Base-by-base conservation (phyloP, 2,329 filamentous ascomycete genomes). In the Orbilia ellipsospora region DNA sequence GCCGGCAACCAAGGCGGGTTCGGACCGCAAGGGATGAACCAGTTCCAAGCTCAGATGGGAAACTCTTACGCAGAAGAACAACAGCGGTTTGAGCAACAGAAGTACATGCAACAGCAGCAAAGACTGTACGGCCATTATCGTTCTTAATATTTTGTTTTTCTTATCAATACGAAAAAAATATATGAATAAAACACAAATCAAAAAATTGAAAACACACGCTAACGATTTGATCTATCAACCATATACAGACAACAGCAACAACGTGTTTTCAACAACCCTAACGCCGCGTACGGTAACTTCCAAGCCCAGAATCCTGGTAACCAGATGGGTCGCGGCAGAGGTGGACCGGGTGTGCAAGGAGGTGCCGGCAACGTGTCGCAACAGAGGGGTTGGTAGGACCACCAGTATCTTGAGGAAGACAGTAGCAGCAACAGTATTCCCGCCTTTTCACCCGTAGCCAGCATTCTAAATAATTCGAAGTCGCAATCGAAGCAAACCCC, bases 21-120 rank as follows among this genome's bases (percentile, higher is more conserved):
- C 61, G 66, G 62, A 13, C 59, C 57, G 18, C 72, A 75, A 40
- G 64, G 59, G 20, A 75, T 75, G 72, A 48, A 40, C n/a, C 72
- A 75, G 18, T 75, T 75, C 28, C 56, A 63, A 12, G 18, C 50
- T 7, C 64, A 69, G n/a, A 60, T 52, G 48, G 18, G 50, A 16
- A 61, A 52, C 26, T 50, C 72, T 1, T 75, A 75, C 42, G 72
- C 72, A 7, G 73, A 77, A 57, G 73, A 70, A 55, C 73, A 77
- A 42, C 73, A 77, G 61, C 54, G 73, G 8, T 77, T 72, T 50
- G 67, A 70, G 56, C 73, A 77, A 51, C 73, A 77, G 66, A 70
- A 77, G 55, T 72, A 77, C 45, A 77, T 77, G 65, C 73, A 77
- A 57, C 73, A 77, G 54, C 73, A 77, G 45, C 65, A 77, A 51